These are phyloP conservation scores for Nothophaeocryptopus gaeumannii DNA, from an alignment of 2,329 filamentous ascomycete genomes.

Conservation along the genomic window DNA sequence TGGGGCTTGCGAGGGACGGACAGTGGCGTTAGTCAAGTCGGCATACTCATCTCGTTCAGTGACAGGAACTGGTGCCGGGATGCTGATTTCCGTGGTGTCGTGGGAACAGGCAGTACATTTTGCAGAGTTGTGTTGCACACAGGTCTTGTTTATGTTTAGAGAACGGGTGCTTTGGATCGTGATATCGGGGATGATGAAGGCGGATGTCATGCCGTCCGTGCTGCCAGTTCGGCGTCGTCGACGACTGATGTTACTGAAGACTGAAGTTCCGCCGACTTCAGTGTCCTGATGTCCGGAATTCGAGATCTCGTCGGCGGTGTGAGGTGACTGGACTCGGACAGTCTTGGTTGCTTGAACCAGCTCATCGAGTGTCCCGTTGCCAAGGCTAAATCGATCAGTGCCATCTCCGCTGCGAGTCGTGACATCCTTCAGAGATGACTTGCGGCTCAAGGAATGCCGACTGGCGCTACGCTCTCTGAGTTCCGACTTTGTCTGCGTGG, in stretches of 20 bases:
- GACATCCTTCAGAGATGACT: conserved; percentile 55
- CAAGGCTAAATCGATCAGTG: conserved; percentile 32
- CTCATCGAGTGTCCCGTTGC: conserved; percentile 22
- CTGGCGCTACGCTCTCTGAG: conserved; percentile 41
- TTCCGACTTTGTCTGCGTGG: conserved; percentile 28
- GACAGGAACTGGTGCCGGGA: conserved; percentile 41
- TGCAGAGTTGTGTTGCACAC: conserved; percentile 42
- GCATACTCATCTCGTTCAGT: conserved; percentile 28
- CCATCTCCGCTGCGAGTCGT: conserved; percentile 38
- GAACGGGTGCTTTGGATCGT: conserved; percentile 43
- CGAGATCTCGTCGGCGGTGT: conserved; percentile 32
- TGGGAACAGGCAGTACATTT: conserved; percentile 56
- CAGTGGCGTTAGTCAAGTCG: conserved; percentile 57
- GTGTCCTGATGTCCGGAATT: conserved; percentile 26
- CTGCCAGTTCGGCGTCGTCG: conserved; percentile 47
- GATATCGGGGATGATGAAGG: conserved; percentile 63
- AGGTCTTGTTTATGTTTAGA: conserved; percentile 16
- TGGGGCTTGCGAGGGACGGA: conserved; percentile 63
- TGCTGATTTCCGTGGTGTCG: conserved; percentile 36
- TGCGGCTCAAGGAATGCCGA: conserved; percentile 45
- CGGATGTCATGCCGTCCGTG: conserved; percentile 56
- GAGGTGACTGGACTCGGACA: conserved; percentile 38
- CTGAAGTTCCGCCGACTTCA: conserved; percentile 43
- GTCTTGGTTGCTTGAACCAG: conserved; percentile 33
- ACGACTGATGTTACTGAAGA: conserved; percentile 49